Evolutionary conservation across 2,329 filamentous ascomycete species (phyloP), one percentile per base, ranked within the genome.

Genomic region (Colletotrichum sp.): DNA sequence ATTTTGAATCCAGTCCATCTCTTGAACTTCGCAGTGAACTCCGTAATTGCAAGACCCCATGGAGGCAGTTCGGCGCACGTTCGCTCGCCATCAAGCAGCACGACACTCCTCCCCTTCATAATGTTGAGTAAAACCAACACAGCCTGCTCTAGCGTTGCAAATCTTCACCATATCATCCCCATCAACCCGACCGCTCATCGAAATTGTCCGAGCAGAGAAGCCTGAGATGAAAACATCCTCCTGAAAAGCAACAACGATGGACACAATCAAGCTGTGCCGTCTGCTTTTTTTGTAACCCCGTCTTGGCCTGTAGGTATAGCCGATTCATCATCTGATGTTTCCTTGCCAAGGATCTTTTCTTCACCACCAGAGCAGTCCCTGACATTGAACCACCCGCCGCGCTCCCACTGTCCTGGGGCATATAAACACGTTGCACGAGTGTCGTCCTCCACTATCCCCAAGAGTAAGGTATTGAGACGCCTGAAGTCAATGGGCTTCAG

Each of bases 401-500:
- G 86, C 79, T 98, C 95, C 96, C 95, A 98, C 61, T 92, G 83
- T 0, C 95, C 95, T 4, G 91, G 87, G 60, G 88, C 84, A 81
- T 98, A 98, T 1, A 96, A 82, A 79, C 91, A 93, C n/a, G 87
- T 83, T 22, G 90, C 84, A 22, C 95, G 89, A 1, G 89, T 85
- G 0, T 90, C 84, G 1, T 89, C 85, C 61, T 94, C 89, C 4
- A 91, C 88, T 52, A 97, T 94, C 2, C 95, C 95, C 1, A 87
- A 83, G 71, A 98, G 88, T 9, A 98, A 87, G 27, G 90, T 88
- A 74, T 91, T 91, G 1, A 98, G 87, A 11, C 95, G 90, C 78
- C 92, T 91, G 81, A 98, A 98, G 76, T 96, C 93, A 60, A 98
- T 94, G 0, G 95, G 95, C 81, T 98, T 98, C 73, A 98, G 86